phyloP scores from a whole-genome alignment of 2,329 filamentous ascomycete genomes.

The Diaporthe sp. region DNA sequence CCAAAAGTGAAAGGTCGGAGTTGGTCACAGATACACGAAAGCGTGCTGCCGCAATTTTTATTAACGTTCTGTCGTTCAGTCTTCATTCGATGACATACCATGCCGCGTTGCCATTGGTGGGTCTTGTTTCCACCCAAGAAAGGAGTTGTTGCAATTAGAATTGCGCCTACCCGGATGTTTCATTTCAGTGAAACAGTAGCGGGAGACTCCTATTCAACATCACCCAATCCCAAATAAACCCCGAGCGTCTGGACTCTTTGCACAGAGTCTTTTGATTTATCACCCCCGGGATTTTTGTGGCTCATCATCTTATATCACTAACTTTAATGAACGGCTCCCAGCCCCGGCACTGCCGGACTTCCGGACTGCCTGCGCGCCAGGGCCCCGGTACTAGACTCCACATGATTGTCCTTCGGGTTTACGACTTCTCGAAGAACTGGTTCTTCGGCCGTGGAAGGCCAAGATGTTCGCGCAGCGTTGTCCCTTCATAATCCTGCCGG shows the following conservation, averaged over 20 bases:
- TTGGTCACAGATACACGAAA: not conserved
- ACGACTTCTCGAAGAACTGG: slow-evolving; percentile 50
- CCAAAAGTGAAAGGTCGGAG: not conserved
- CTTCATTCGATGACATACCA: not conserved
- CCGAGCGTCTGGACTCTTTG: not conserved
- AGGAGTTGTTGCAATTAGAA: slow-evolving; percentile 22
- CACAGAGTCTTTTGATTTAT: not conserved
- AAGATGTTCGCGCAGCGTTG: slow-evolving; percentile 67
- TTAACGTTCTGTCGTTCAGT: not conserved
- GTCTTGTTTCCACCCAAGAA: slow-evolving; percentile 28
- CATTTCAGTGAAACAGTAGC: slow-evolving; percentile 40
- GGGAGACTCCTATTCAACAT: slow-evolving; percentile 19
- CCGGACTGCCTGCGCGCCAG: not conserved
- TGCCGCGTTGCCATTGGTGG: slow-evolving; percentile 22
- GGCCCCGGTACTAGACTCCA: not conserved
- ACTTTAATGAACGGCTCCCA: not conserved
- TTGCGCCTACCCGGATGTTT: slow-evolving; percentile 25
- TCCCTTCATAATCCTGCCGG: slow-evolving; percentile 65
- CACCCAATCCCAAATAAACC: not conserved
- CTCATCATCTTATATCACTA: not conserved
- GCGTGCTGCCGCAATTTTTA: not conserved
- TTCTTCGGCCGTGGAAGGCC: slow-evolving; percentile 63
- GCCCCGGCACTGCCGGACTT: not conserved
- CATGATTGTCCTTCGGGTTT: not conserved
- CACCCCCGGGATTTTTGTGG: not conserved